Evolutionary conservation across 768 basidiomycete species (phyloP).

Genomic region (Kwoniella bestiolae): DNA sequence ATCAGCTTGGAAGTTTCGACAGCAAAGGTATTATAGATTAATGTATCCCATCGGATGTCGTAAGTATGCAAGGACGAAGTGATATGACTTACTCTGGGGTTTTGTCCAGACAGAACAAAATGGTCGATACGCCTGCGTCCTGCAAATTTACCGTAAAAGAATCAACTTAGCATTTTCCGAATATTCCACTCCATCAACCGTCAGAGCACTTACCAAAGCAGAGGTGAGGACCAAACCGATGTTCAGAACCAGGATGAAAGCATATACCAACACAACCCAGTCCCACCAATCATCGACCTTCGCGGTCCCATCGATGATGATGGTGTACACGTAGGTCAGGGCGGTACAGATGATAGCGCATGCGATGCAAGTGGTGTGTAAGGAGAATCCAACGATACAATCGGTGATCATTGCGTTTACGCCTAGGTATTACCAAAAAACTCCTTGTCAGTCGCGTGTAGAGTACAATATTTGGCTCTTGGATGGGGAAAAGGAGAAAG

Average conservation of each 20-base stretch:
- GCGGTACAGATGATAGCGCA: conserved; percentile 6
- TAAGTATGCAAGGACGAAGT: background rate
- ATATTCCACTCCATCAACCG: too few species aligned
- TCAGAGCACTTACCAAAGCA: conserved; percentile 1
- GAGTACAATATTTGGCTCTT: too few species aligned
- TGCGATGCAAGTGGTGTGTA: conserved; percentile 6
- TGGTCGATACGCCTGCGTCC: conserved; percentile 21
- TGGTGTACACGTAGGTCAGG: conserved; percentile 5
- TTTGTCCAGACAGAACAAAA: conserved; percentile 14
- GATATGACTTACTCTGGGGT: conserved; percentile 9
- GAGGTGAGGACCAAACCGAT: conserved; percentile 17
- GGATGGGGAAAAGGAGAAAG: too few species aligned
- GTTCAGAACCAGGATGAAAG: conserved; percentile 9
- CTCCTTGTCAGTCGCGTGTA: too few species aligned
- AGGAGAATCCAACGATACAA: conserved; percentile 1
- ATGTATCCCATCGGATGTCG: too few species aligned
- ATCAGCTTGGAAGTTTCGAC: too few species aligned
- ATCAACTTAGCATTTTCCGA: background rate
- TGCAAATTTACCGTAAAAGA: background rate
- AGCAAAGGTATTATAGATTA: too few species aligned
- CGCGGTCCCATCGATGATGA: conserved; percentile 2
- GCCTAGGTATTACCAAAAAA: too few species aligned
- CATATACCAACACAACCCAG: conserved; percentile 17
- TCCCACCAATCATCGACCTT: conserved; percentile 12
- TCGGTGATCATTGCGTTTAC: conserved; percentile 4